Evolutionary conservation across 2,329 filamentous ascomycete species (phyloP), one percentile per base, ranked within the genome.

Genomic region (Colletotrichum tamarilloi): DNA sequence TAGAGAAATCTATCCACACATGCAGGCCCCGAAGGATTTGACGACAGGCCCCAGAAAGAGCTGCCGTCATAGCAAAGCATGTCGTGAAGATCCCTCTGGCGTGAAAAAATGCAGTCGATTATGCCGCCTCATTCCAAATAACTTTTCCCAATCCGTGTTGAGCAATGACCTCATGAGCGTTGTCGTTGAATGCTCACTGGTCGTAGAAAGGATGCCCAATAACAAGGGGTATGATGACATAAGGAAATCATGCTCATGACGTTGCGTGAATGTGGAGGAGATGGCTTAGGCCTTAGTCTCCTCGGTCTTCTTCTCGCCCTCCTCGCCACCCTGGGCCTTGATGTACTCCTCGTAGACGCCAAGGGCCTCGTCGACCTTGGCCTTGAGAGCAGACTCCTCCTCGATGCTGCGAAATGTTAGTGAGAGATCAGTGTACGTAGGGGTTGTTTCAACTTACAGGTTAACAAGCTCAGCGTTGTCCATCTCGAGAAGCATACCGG

Each of bases 401-500:
- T 96, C 94, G 77, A 97, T 95, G 76, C 95, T 98, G 78, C 84
- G n/a, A 19, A 14, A 14, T 62, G 65, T 78, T 67, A 76, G 64
- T 71, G 64, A 75, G 55, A 22, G 28, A 16, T 46, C 14, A 30
- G 32, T 46, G 46, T 4, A 14, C 19, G 4, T 42, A 22, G n/a
- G 6, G 30, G 26, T 52, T 32, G 19, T 22, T 5, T 1, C 11
- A 62, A 94, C 95, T 94, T 93, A 98, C 94, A 99, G 91, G 86
- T 94, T 94, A 82, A 99, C 90, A 79, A 99, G 89, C 88, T 99
- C 97, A 71, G 89, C 84, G 86, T 98, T 98, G 80, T 98, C 97
- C 97, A 99, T 99, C 91, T 99, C 97, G 80, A 99, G 87, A 80
- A 99, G 93, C 97, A 99, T 99, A 86, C 97, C 97, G 75, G 97